These are phyloP conservation scores for Leccinellum luteum DNA, from an alignment of 768 basidiomycete genomes.

Conservation along the genomic window DNA sequence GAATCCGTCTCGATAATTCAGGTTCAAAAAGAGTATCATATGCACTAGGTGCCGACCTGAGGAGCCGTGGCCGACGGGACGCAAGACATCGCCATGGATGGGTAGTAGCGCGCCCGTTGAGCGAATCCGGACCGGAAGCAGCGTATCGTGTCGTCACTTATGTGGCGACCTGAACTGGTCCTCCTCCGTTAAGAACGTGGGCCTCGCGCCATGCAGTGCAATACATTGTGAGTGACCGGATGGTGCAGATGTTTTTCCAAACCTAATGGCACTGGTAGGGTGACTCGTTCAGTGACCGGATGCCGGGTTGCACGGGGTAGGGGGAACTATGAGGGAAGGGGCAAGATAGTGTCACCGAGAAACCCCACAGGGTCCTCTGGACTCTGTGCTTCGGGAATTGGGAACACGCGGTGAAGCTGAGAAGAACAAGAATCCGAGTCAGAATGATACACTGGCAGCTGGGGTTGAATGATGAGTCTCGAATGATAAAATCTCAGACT, in stretches of 20 bases:
- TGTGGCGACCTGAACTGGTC: not conserved
- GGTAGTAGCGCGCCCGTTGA: not conserved
- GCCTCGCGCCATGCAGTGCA: slow-evolving; percentile 3
- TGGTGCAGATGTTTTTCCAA: not conserved
- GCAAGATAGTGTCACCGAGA: not conserved
- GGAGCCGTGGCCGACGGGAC: not conserved
- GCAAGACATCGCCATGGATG: too few species aligned
- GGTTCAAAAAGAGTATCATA: not conserved
- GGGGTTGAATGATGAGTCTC: not conserved
- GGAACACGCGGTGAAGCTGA: not conserved
- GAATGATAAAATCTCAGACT: not conserved
- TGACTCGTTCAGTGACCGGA: not conserved
- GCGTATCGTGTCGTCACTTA: not conserved
- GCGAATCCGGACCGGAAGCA: slow-evolving; percentile 1
- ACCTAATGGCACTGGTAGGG: not conserved
- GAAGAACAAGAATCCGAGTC: too few species aligned
- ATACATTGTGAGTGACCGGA: not conserved
- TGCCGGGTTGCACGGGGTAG: not conserved
- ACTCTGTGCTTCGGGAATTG: not conserved
- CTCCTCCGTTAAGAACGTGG: slow-evolving; percentile 10
- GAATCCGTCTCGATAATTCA: too few species aligned
- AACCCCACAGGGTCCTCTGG: not conserved
- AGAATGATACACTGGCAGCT: not conserved
- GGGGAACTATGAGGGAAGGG: not conserved
- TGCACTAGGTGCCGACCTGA: not conserved